A percentile compares a stretch with the other conserved stretches of the same genome.
These are phyloP conservation scores for Diplodia scrobiculata DNA, from an alignment of 2,329 filamentous ascomycete genomes.

Conservation along the genomic window DNA sequence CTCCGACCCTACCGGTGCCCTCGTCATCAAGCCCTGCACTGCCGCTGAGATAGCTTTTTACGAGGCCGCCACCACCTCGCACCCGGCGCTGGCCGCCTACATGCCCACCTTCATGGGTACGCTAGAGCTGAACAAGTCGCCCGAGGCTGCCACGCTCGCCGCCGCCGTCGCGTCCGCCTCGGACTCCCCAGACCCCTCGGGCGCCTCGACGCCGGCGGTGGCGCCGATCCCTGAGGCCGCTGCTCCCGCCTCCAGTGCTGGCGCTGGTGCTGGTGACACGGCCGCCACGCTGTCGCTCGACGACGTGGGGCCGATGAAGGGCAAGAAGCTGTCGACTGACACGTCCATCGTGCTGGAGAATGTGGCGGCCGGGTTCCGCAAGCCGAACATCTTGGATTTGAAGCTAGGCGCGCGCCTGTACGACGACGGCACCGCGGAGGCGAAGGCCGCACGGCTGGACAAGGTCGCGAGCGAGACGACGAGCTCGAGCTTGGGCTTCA, in stretches of 20 bases:
- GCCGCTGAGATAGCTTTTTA: constrained; percentile 86
- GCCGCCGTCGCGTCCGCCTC: constrained; percentile 42
- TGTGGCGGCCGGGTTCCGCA: constrained; percentile 74
- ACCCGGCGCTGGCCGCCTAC: constrained; percentile 73
- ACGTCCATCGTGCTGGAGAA: constrained; percentile 84
- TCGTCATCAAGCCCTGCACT: constrained; percentile 95
- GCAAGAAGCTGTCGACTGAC: constrained; percentile 71
- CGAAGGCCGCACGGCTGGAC: constrained; percentile 63
- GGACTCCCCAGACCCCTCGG: not conserved
- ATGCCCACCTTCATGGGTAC: constrained; percentile 87
- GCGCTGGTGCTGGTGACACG: constrained; percentile 33
- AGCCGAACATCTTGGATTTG: constrained; percentile 87
- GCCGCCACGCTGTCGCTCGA: constrained; percentile 32
- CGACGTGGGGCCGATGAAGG: constrained; percentile 50
- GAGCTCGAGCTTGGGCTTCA: constrained; percentile 61
- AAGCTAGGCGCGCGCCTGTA: constrained; percentile 87
- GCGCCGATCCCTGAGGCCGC: constrained; percentile 14
- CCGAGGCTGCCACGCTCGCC: constrained; percentile 31
- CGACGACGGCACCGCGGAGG: constrained; percentile 67
- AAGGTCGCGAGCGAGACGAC: constrained; percentile 62
- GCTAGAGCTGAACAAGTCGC: constrained; percentile 64
- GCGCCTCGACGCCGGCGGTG: constrained; percentile 11
- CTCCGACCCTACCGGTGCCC: constrained; percentile 75
- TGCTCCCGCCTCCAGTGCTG: not conserved
- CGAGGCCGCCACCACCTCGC: constrained; percentile 65